Base-by-base conservation (phyloP, 805 yeast genomes). In the Nakazawaea molendinolei region DNA sequence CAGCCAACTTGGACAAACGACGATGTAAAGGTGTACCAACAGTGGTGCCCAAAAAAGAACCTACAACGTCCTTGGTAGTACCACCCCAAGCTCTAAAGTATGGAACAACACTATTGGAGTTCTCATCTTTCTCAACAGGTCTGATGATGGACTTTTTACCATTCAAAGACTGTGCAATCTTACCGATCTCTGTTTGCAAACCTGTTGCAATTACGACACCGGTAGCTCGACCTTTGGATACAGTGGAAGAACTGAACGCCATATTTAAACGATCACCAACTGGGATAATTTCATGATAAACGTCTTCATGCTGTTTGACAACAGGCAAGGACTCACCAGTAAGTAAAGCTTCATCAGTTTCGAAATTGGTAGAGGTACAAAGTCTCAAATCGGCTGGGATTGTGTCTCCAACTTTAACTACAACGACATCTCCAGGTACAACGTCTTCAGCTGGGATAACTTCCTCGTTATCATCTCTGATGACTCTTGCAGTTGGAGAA, bases 241-340 rank as follows among this genome's bases (percentile, higher is more conserved):
- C 86, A 14, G 75, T 63, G 2, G 85, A 73, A 1, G 87, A 79
- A 4, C 81, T 68, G 48, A 60, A 82, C 0, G 78, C 86, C 80
- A 82, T 68, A 54, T 82, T 82, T 40, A 74, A 52, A 28, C 90
- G 62, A 52, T 83, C 90, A 34, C 89, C 90, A 20, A 82, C 81
- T 8, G 86, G 81, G 10, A 71, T 58, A 13, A 52, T 49, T 26
- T 47, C 49, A 2, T 56, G 48, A 41, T 68, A 76, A 7, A 65
- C 58, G 8, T 60, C 60, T 0, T 53, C 48, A 18, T 61, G 67
- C 33, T 69, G 65, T 52, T 81, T 81, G 13, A 66, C 58, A n/a
- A 82, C 71, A 2, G 95, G 89, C 26, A 74, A 52, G 0, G 95
- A 74, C 58, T 92, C 98, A 33, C 99, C 99, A 0, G 98, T 90